phyloP scores from a whole-genome alignment of 202 grass and related monocot genomes.

The Carex arenaria region DNA sequence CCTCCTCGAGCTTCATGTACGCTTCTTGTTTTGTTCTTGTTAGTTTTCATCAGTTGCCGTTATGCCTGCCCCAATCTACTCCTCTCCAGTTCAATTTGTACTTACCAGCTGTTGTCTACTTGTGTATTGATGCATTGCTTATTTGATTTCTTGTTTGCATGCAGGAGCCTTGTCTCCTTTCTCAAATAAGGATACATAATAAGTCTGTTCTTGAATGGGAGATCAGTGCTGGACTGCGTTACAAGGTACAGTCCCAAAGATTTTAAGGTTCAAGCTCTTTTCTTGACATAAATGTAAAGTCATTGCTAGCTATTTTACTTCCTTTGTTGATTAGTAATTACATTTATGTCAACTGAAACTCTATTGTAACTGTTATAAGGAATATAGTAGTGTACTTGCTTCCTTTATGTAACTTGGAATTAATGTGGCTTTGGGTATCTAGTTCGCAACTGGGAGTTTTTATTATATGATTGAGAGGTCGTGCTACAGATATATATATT shows the following conservation, averaged over 20 bases:
- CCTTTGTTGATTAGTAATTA: neutral
- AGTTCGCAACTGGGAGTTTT: neutral
- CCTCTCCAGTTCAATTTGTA: neutral
- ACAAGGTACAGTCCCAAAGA: constrained; percentile 34
- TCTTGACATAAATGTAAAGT: neutral
- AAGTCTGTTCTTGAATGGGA: constrained; percentile 98
- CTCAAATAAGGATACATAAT: constrained; percentile 92
- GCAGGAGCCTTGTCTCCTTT: constrained; percentile 84
- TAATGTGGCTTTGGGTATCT: neutral
- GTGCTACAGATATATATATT: too few relatives aligned
- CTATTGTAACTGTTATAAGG: neutral
- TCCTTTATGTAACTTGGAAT: neutral
- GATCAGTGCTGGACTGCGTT: constrained; percentile 71
- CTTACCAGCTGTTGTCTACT: neutral
- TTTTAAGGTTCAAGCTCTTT: neutral
- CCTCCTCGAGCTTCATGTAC: constrained; percentile 83
- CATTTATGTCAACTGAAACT: neutral
- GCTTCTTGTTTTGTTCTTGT: neutral
- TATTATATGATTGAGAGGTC: neutral
- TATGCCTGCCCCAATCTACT: neutral
- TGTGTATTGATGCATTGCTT: neutral
- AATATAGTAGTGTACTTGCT: neutral
- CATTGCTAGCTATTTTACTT: neutral
- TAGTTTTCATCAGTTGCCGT: neutral
- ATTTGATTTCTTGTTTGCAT: constrained; percentile 22